Base-by-base conservation (phyloP, 2,329 filamentous ascomycete species). In the Penicillium palitans region DNA sequence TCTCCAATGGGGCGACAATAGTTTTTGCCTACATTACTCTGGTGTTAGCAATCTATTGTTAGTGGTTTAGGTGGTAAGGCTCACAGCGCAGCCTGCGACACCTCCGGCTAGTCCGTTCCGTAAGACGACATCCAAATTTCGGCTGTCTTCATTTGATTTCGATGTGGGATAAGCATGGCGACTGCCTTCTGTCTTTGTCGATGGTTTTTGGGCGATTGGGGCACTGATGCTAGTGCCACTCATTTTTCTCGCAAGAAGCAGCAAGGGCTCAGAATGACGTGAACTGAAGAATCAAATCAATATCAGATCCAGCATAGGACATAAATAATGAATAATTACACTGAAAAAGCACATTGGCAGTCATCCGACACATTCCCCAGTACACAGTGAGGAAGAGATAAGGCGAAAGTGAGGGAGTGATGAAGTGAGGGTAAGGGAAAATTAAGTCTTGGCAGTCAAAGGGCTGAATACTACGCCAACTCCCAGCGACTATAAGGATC, bases 51-150 rank as follows among this genome's bases (percentile, higher is more conserved):
- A 17, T 21, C 27, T 25, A 31, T 12, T 31, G 10, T 10, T 45
- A 9, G 15, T 27, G 9, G 8, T 10, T 31, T 7, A 13, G 17
- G 24, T 12, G 25, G 29, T 41, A 52, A 7, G 17, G 25, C 89
- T 68, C 85, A 96, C 91, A 64, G 90, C 91, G 77, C 92, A 96
- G 65, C 93, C 93, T 56, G 93, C 93, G 57, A 97, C 65, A 15
- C 93, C 93, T 40, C 93, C 93, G 3, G 93, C 93, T 31, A 96
- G 77, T 27, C 90, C 91, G 60, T 89, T 93, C 68, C 90, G 85
- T 77, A 91, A 81, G 41, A 95, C 79, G 75, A 97, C 97, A 67
- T 96, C 90, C 63, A 89, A 79, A 72, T 87, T 95, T 72, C 88
- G 86, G 76, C 87, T 90, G 13, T 42, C 9, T 19, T 37, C 1